These are phyloP conservation scores for Astragalus membranaceus DNA, from an alignment of 306 rosid species.

Conservation along the genomic window DNA sequence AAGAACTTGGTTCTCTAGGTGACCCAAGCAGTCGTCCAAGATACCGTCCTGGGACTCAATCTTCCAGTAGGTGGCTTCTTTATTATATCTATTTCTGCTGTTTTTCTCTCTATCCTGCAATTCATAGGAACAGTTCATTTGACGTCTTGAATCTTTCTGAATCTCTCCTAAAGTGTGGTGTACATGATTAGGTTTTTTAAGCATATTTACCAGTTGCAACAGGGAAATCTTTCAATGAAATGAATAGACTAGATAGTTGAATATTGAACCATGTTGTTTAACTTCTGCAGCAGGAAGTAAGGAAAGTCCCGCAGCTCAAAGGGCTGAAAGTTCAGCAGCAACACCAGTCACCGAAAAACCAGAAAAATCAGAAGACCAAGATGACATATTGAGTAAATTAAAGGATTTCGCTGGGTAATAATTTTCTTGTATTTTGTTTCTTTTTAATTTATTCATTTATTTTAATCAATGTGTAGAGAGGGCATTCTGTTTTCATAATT, in stretches of 20 bases:
- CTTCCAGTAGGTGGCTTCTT: constrained; percentile 50
- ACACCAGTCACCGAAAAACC: constrained; percentile 38
- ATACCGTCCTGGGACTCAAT: constrained; percentile 45
- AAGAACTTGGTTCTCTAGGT: constrained; percentile 66
- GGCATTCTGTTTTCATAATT: neutral
- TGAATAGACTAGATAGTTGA: constrained; percentile 8
- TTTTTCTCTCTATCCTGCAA: neutral
- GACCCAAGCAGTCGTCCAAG: constrained; percentile 47
- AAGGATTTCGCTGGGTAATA: constrained; percentile 75
- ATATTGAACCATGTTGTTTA: constrained; percentile 19
- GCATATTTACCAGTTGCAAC: neutral
- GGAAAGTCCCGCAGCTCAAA: constrained; percentile 41
- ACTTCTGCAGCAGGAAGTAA: constrained; percentile 50
- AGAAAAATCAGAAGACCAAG: constrained; percentile 45
- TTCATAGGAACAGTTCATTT: neutral
- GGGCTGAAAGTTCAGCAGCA: constrained; percentile 39
- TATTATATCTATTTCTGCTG: constrained; percentile 4
- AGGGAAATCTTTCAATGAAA: neutral
- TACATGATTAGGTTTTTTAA: constrained; percentile 5
- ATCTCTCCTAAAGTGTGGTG: neutral
- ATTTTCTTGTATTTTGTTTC: constrained; percentile 17
- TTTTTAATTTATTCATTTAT: neutral
- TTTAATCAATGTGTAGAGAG: neutral
- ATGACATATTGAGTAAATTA: constrained; percentile 59
- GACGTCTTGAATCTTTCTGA: neutral